Percentiles rank a stretch among this genome's conserved stretches.
Evolutionary conservation across 768 basidiomycete species (phyloP).

Genomic region (Pulveroboletus sp.): DNA sequence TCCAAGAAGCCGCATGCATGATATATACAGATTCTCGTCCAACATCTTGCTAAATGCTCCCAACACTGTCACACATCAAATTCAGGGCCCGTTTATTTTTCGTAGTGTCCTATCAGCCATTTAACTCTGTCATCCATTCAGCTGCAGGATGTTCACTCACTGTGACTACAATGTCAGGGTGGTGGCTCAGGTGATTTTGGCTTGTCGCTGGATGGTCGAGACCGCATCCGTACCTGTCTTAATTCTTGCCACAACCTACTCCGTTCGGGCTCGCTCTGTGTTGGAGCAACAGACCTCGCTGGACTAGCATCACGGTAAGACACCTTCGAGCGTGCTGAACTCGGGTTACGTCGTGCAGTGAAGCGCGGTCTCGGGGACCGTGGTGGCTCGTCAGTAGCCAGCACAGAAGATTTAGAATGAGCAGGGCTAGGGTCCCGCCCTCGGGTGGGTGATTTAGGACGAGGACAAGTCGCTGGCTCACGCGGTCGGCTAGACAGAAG

Average conservation of each 20-base stretch:
- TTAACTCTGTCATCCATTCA: constrained; percentile 8
- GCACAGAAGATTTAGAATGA: constrained; percentile 25
- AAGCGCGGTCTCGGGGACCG: constrained; percentile 34
- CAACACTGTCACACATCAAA: constrained; percentile 1
- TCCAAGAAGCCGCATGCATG: constrained; percentile 12
- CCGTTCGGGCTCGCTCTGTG: constrained; percentile 37
- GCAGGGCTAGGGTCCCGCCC: constrained; percentile 33
- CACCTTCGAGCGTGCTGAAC: constrained; percentile 35
- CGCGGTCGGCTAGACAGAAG: constrained; percentile 35
- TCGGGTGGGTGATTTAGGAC: constrained; percentile 23
- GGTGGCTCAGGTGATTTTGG: constrained; percentile 38
- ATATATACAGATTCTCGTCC: constrained; percentile 16
- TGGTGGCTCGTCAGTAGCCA: constrained; percentile 20
- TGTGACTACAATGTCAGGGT: constrained; percentile 29
- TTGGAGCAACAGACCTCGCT: constrained; percentile 23
- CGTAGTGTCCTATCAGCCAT: constrained; percentile 9
- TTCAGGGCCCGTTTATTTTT: constrained; percentile 2
- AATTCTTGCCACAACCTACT: constrained; percentile 56
- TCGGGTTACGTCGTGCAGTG: constrained; percentile 35
- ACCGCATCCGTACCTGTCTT: constrained; percentile 44
- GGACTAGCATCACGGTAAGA: constrained; percentile 30
- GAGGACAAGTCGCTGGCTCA: constrained; percentile 25
- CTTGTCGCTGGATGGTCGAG: constrained; percentile 43
- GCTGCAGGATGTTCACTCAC: constrained; percentile 12
- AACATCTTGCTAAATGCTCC: constrained; percentile 14